Evolutionary conservation across 2,329 filamentous ascomycete species (phyloP), one percentile per base, ranked within the genome.

Genomic region (Fusarium sacchari): DNA sequence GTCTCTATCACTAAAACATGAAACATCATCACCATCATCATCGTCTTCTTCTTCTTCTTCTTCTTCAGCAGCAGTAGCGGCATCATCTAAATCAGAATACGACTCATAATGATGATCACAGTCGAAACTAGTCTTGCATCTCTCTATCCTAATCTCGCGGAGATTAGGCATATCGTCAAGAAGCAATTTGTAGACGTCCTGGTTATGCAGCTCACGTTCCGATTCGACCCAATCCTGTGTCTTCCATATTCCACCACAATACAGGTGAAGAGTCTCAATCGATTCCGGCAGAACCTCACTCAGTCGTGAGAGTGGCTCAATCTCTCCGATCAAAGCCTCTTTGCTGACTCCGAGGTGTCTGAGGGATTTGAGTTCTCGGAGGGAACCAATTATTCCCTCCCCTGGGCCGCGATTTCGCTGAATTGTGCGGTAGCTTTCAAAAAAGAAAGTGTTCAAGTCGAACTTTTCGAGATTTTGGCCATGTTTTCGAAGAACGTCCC

Each of bases 61-160:
- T 32, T 32, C 30, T 1, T 32, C 30, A 32, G 30, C 30, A 32
- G 32, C 32, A 34, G 32, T 8, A 34, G 32, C 32, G 14, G 32
- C 32, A 34, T 15, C 14, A 34, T 13, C 17, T 4, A 6, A 26
- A 20, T 44, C 17, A 20, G 42, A 18, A 20, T 15, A 10, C 9
- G 13, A 14, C 13, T 12, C 42, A 12, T 7, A 18, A 12, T 12
- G 10, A 43, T 18, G 0, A 24, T 2, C 3, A 24, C n/a, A 6
- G 10, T 32, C 28, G 18, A n/a, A 18, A 24, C 6, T 7, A 50
- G 12, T 24, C 8, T 34, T 26, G 6, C 17, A 26, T 14, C 17
- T 22, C 28, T 74, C 71, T 4, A 67, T 8, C 11, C 24, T 17
- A 11, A 74, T n/a, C 39, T 72, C 37, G 17, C 32, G 55, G n/a